phyloP scores from a whole-genome alignment of 306 rosid species.

The Quercus wislizeni region DNA sequence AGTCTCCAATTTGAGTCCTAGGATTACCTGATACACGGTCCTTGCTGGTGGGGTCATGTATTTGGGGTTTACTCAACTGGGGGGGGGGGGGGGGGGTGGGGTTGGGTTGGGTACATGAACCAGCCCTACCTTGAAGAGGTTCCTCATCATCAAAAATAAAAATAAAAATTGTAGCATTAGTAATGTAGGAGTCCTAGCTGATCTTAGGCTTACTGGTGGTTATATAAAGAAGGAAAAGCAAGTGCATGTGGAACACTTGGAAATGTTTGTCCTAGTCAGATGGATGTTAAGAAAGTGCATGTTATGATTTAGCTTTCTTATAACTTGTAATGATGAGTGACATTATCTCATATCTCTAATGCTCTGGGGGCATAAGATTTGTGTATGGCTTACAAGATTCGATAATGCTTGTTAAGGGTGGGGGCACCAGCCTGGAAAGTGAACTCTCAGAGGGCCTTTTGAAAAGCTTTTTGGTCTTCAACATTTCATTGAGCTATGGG shows the following conservation, averaged over 20 bases:
- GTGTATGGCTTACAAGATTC: background rate
- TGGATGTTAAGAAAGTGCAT: background rate
- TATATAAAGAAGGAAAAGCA: background rate
- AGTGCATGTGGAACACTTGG: background rate
- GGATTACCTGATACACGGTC: too few species aligned
- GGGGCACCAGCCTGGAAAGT: background rate
- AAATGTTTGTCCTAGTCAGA: background rate
- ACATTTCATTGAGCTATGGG: background rate
- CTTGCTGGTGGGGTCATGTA: too few species aligned
- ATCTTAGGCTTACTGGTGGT: background rate
- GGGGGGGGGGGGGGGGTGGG: too few species aligned
- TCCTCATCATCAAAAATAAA: too few species aligned
- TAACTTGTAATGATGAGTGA: background rate
- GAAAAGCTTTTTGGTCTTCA: background rate
- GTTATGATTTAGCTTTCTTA: background rate
- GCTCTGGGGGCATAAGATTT: background rate
- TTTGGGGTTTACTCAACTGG: too few species aligned
- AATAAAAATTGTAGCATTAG: background rate
- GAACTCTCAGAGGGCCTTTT: background rate
- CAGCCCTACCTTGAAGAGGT: too few species aligned
- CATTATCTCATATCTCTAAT: background rate
- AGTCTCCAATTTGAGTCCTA: too few species aligned
- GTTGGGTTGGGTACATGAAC: too few species aligned
- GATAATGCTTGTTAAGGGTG: background rate
- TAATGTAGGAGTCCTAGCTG: background rate